A percentile compares a stretch with the other conserved stretches of the same genome.
phyloP scores from a whole-genome alignment of 2,329 filamentous ascomycete species.

The Ophiostoma ulmi region DNA sequence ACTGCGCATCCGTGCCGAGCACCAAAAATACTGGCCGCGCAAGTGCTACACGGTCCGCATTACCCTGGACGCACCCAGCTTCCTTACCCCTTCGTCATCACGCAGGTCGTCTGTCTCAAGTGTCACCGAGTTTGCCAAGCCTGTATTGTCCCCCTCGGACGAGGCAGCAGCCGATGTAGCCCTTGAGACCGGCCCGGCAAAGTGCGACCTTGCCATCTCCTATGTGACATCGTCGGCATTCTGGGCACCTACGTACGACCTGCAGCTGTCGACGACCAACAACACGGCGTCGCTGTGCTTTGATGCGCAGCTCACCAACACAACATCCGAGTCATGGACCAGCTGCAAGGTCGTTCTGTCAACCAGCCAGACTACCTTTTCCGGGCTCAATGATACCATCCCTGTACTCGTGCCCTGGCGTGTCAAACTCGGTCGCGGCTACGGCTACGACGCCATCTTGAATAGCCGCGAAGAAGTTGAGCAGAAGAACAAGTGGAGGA shows the following conservation, averaged over 20 bases:
- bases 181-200: constrained; percentile 26
- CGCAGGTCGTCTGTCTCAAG: constrained; percentile 49
- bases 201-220: constrained; percentile 49
- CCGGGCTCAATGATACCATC: constrained; percentile 50
- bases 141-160: constrained; percentile 44
- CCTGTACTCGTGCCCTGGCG: constrained; percentile 54
- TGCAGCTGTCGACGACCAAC: constrained; percentile 53
- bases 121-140: constrained; percentile 48
- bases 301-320: constrained; percentile 58
- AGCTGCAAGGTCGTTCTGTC: constrained; percentile 57
- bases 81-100: constrained; percentile 42
- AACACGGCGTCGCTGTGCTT: constrained; percentile 53
- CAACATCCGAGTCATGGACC: constrained; percentile 59
- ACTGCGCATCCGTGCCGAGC: constrained; percentile 40
- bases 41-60: constrained; percentile 47
- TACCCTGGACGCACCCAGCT: constrained; percentile 44
- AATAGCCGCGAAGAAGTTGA: constrained; percentile 39
- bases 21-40: constrained; percentile 47
- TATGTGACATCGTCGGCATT: constrained; percentile 55
- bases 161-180: constrained; percentile 36
- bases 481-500: constrained; percentile 33
- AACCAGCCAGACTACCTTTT: constrained; percentile 57
- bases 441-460: constrained; percentile 32
- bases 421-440: constrained; percentile 42
- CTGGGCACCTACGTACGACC: constrained; percentile 59